Base-by-base conservation (phyloP, 1,284 basidiomycete genomes). In the Hypsizygus ulmarius region DNA sequence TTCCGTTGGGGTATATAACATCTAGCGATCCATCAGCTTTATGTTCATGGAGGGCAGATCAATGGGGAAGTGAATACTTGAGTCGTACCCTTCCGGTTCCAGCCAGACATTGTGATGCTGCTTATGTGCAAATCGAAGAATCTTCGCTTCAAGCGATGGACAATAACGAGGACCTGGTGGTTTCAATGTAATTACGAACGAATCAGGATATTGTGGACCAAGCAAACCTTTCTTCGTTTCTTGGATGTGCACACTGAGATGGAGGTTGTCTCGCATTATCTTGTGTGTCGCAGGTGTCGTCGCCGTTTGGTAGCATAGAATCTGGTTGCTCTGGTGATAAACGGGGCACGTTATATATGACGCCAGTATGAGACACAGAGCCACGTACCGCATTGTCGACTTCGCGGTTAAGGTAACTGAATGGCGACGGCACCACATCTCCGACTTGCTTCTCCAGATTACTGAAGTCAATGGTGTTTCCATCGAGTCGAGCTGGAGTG, bases 41-140 rank as follows among this genome's bases (percentile, higher is more conserved):
- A 29, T 38, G 18, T 11, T 15, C 29, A 12, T 21, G 5, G 16
- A 11, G 3, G 28, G 32, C 21, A 15, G 9, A 36, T 28, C 14
- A 12, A 28, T 18, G 32, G 15, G n/a, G 10, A n/a, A 28, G 32
- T 19, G 18, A 64, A 42, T 48, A 84, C 88, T 83, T 5, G 90
- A 90, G 53, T 91, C 87, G 52, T 90, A 91, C 0, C 93, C 93
- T 64, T 95, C 93, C 0, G 92, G 93, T 60, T 96, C 93, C 3
- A 96, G 73, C 92, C 92, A 95, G 27, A 95, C 78, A 1, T 72
- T 83, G 60, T 96, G 93, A 10, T 70, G 70, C 2, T 72, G 65
- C 64, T 90, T 92, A 49, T 88, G 69, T 2, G 78, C 77, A 61
- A 95, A 95, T 7, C 90, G 79, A 27, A 82, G 72, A 6, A 95